Evolutionary conservation across 345 rosid genomes (phyloP).

Genomic region (Hibiscus mutabilis): DNA sequence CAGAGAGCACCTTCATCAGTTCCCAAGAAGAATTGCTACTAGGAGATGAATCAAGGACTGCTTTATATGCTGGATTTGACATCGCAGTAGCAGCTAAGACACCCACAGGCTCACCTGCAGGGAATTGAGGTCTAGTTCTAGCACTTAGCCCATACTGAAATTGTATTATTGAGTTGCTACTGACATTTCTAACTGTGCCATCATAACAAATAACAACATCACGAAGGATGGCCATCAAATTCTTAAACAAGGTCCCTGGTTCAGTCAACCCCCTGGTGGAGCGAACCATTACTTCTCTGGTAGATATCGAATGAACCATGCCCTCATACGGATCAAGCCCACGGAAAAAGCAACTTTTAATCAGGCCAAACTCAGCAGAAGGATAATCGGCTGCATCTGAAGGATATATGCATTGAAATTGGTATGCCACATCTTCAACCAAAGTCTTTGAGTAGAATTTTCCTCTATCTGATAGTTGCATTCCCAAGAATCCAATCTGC

Average conservation of each 20-base stretch:
- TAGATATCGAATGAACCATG: slow-evolving; percentile 75
- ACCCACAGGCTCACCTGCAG: slow-evolving; percentile 97
- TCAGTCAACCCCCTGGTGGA: slow-evolving; percentile 88
- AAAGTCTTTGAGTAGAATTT: slow-evolving; percentile 70
- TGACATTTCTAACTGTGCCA: slow-evolving; percentile 81
- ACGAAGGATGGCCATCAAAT: slow-evolving; percentile 92
- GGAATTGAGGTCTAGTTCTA: slow-evolving; percentile 45
- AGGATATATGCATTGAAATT: slow-evolving; percentile 53
- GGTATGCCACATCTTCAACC: slow-evolving; percentile 66
- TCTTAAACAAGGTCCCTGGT: slow-evolving; percentile 92
- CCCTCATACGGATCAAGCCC: slow-evolving; percentile 93
- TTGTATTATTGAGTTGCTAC: slow-evolving; percentile 80
- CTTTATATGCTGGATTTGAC: slow-evolving; percentile 97
- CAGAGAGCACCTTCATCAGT: slow-evolving; percentile 79
- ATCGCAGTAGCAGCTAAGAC: slow-evolving; percentile 96
- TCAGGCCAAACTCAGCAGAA: slow-evolving; percentile 66
- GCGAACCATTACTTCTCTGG: slow-evolving; percentile 84
- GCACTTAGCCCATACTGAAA: slow-evolving; percentile 61
- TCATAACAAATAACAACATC: slow-evolving; percentile 85
- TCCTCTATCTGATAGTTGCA: slow-evolving; percentile 78
- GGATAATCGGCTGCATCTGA: slow-evolving; percentile 37
- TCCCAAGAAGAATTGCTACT: slow-evolving; percentile 95
- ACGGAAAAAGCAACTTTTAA: slow-evolving; percentile 63
- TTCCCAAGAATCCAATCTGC: slow-evolving; percentile 80
- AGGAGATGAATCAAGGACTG: slow-evolving; percentile 91